Evolutionary conservation across 352 stramenopile genomes (phyloP).

Genomic region (Globisporangium heterothallicum): DNA sequence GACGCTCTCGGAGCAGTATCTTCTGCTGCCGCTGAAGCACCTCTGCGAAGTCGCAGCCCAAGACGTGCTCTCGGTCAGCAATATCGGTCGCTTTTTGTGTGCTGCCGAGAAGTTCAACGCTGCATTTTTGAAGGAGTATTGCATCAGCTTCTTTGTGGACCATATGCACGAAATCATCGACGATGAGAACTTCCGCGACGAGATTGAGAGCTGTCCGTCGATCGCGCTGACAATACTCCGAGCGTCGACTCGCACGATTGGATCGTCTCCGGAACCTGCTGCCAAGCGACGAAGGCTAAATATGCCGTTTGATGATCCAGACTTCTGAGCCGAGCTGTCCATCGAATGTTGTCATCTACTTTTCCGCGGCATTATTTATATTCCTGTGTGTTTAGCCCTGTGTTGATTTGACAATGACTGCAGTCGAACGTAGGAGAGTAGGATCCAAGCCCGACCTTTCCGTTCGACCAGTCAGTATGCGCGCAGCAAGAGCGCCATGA

Average conservation of each 20-base stretch:
- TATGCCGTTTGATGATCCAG: constrained; percentile 75
- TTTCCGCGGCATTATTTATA: constrained; percentile 31
- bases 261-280: constrained; percentile 30
- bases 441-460: neutral
- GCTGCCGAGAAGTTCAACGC: constrained; percentile 83
- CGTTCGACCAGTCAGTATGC: neutral
- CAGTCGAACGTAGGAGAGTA: constrained; percentile 6
- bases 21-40: constrained; percentile 69
- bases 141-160: constrained; percentile 70
- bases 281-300: constrained; percentile 72
- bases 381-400: constrained; percentile 14
- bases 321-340: constrained; percentile 37
- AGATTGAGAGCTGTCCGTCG: constrained; percentile 72
- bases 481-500: constrained; percentile 11
- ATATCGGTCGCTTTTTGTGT: constrained; percentile 72
- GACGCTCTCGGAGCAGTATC: constrained; percentile 76
- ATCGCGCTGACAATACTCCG: constrained; percentile 77
- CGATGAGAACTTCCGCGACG: constrained; percentile 75
- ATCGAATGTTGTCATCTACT: constrained; percentile 6
- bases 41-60: constrained; percentile 71
- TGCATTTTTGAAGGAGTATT: constrained; percentile 79
- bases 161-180: constrained; percentile 78
- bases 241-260: constrained; percentile 33
- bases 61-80: constrained; percentile 64
- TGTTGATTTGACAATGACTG: constrained; percentile 7